Conservation (phyloP, 371 early-diverging fungal genomes). For the Saksenaea oblongispora region DNA sequence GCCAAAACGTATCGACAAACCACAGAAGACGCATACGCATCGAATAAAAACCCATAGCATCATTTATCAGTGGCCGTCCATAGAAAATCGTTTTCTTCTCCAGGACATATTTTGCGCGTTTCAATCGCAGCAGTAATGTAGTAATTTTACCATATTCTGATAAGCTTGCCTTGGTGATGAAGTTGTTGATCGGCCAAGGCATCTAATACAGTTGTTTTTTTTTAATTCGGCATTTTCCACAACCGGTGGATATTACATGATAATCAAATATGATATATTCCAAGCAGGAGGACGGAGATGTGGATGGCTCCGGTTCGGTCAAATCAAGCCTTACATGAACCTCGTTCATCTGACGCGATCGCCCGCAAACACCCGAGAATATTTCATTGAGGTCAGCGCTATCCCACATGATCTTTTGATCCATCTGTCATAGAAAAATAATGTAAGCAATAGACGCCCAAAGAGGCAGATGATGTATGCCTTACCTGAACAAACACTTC, state of each 20-base stretch:
- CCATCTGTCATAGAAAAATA: conserved; percentile 21
- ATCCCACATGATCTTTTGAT: conserved; percentile 36
- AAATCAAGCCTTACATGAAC: conserved; percentile 8
- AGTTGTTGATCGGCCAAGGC: conserved; percentile 52
- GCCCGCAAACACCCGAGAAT: conserved; percentile 28
- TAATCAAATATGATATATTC: conserved; percentile 36
- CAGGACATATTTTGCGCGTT: conserved; percentile 48
- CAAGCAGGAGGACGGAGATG: conserved; percentile 17
- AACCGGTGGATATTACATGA: conserved; percentile 18
- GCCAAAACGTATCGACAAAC: conserved; percentile 53
- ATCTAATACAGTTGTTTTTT: conserved; percentile 17
- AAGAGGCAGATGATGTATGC: no score
- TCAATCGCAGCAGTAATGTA: conserved; percentile 39
- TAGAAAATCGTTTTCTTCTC: conserved; percentile 41
- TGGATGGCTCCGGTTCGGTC: background rate
- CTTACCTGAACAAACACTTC: conserved; percentile 24
- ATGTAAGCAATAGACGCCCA: background rate
- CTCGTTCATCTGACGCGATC: background rate
- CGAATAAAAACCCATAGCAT: conserved; percentile 30
- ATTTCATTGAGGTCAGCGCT: conserved; percentile 31
- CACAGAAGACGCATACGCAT: conserved; percentile 48
- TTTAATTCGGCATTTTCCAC: background rate
- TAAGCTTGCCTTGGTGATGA: conserved; percentile 29
- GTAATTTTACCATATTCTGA: conserved; percentile 34
- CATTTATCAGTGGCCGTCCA: conserved; percentile 8